Base-by-base conservation (phyloP, 2,329 filamentous ascomycete genomes). In the Curvularia verruculosa region DNA sequence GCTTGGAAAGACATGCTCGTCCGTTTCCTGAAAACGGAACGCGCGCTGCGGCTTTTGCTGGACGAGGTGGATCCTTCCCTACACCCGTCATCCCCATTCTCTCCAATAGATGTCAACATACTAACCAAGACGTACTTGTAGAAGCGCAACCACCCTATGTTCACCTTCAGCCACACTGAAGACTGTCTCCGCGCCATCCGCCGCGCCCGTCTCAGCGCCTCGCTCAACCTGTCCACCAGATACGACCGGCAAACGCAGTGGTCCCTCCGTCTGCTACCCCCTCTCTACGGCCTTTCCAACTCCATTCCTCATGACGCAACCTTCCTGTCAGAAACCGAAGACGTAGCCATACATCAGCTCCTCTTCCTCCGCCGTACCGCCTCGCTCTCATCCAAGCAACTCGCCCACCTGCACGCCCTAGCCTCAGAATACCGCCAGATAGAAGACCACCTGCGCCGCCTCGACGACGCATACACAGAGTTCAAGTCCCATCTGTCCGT, bases 131-230 rank as follows among this genome's bases (percentile, higher is more conserved):
- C 18, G 18, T n/a, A n/a, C n/a, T n/a, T n/a, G n/a, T 39, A 69
- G 63, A 69, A 65, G 47, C 44, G 28, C 24, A 36, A 5, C 13
- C 21, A 60, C 5, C 59, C 59, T 0, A 9, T 1, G 0, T 71
- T 65, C 34, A 71, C 71, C 1, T 74, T 65, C 49, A 61, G 52
- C 29, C 61, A 62, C 41, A 18, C 50, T 12, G 71, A 72, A 60
- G 71, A 75, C 49, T 71, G 70, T 49, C 52, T 75, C 2, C 66
- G 71, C 19, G 47, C 59, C 2, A 40, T 69, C 1, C 68, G 72
- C n/a, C 70, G 72, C n/a, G 53, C 62, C 13, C 63, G 64, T 1
- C 47, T 73, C 6, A 59, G 60, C 8, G 39, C 60, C 4, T 39
- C 55, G 0, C 66, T 73, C 1, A 49, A 70, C n/a, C 49, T 45